Percentiles rank a stretch among this genome's conserved stretches.
Evolutionary conservation across 2,329 filamentous ascomycete genomes (phyloP).

Genomic region (Tricladium varicosporioides): DNA sequence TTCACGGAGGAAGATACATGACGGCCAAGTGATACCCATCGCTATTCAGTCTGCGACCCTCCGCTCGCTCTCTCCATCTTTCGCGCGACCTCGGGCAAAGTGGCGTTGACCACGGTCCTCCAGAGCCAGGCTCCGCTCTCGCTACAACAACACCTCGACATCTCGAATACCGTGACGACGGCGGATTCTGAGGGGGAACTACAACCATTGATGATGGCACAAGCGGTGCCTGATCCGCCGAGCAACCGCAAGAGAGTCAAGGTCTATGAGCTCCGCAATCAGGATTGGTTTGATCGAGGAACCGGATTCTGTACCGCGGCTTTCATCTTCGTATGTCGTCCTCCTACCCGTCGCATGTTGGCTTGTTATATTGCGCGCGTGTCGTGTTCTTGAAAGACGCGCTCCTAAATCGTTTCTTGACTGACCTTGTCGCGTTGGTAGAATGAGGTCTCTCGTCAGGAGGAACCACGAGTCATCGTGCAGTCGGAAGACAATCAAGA

Average conservation of each 20-base stretch:
- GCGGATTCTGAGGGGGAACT: constrained; percentile 52
- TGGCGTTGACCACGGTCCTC: constrained; percentile 27
- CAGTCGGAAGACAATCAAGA: constrained; percentile 90
- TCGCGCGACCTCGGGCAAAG: constrained; percentile 26
- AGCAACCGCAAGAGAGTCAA: constrained; percentile 81
- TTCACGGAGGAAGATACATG: constrained; percentile 11
- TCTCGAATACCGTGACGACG: constrained; percentile 46
- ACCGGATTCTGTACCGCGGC: constrained; percentile 87
- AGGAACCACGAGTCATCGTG: constrained; percentile 85
- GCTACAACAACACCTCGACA: constrained; percentile 58
- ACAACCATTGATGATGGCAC: constrained; percentile 69
- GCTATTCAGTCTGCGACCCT: constrained; percentile 10
- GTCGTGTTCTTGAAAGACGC: constrained; percentile 1
- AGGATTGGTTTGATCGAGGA: constrained; percentile 98
- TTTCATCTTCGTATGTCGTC: constrained; percentile 31
- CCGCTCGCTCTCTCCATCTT: constrained; percentile 4
- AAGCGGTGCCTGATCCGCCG: constrained; percentile 60
- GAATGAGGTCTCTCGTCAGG: constrained; percentile 59
- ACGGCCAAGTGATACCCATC: not conserved
- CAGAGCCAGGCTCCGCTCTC: constrained; percentile 44
- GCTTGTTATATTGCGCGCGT: not conserved
- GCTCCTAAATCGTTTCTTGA: constrained; percentile 11
- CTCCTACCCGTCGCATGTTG: not conserved
- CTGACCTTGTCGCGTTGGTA: constrained; percentile 36
- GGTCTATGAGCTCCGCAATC: constrained; percentile 97